Evolutionary conservation across 305 asterid species (phyloP), one percentile per base, ranked within the genome.

Genomic region (Rubia peregrina): DNA sequence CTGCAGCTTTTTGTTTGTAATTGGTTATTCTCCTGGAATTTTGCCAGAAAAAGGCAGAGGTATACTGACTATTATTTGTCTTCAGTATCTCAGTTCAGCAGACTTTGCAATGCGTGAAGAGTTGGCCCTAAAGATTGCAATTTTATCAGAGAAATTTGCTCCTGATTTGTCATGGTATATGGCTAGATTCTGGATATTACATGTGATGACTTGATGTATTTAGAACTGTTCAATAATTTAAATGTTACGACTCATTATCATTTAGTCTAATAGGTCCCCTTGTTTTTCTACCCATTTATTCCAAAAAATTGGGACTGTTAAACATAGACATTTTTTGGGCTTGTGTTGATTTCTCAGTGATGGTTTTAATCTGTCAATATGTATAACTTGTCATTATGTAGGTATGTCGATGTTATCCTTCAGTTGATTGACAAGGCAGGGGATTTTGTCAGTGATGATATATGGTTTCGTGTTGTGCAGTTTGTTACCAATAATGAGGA

Each of bases 341-440:
- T 30, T 44, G 40, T 61, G 51, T 19, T 26, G 4, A 2, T 66
- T 19, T 9, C 2, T 55, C 22, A 19, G 38, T 38, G 9, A 11
- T 1, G 11, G 62, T 24, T 42, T 48, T 8, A 51, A 30, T 61
- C 51, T 67, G 59, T 17, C 72, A 57, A 65, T 30, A 38, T 74
- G 72, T 82, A 95, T 5, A 51, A 33, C 66, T 53, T 67, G 59
- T n/a, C 69, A 46, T 65, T 33, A 24, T 74, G 74, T 82, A 95
- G 99, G 99, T 95, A 92, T 77, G 94, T 95, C 60, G 99, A 95
- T 79, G 99, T 95, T 76, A 86, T 95, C 83, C 99, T 95, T 83
- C 99, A 95, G 85, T 82, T 95, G 88, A 95, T 95, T 81, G 99
- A 95, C 87, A 95, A 95, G 88, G 99, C 99, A 19, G 98, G 99